These are phyloP conservation scores for Dillenia suffruticosa DNA, from an alignment of 164 flowering plant genomes.

Conservation along the genomic window DNA sequence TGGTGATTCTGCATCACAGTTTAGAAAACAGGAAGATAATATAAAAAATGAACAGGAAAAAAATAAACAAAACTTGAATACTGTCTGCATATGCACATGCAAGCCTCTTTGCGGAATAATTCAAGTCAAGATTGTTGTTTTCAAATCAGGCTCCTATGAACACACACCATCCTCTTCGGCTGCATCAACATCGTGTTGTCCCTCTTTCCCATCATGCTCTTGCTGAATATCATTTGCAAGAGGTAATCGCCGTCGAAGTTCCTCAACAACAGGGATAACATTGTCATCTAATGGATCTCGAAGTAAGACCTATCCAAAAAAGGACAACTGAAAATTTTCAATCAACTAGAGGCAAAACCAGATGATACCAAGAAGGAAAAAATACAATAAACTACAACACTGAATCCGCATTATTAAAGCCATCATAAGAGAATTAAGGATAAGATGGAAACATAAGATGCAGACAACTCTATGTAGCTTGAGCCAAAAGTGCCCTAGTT, in stretches of 20 bases:
- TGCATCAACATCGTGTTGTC: constrained; percentile 53
- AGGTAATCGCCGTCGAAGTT: constrained; percentile 76
- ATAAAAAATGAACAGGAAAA: neutral
- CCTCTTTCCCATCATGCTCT: constrained; percentile 52
- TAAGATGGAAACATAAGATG: too few relatives aligned
- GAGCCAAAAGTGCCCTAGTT: too few relatives aligned
- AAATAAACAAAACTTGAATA: neutral
- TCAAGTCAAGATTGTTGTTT: too few relatives aligned
- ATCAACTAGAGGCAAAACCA: too few relatives aligned
- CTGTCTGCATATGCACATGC: too few relatives aligned
- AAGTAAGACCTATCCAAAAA: constrained; percentile 61
- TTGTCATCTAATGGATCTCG: constrained; percentile 85
- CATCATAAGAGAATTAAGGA: too few relatives aligned
- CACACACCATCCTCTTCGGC: constrained; percentile 70
- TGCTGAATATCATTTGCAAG: constrained; percentile 25
- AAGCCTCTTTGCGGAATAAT: too few relatives aligned
- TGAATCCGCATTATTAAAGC: too few relatives aligned
- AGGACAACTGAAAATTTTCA: constrained; percentile 2
- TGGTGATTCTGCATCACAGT: constrained; percentile 66
- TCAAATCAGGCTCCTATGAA: too few relatives aligned
- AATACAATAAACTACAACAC: neutral
- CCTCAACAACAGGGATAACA: constrained; percentile 84
- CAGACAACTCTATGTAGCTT: too few relatives aligned
- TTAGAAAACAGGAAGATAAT: neutral
- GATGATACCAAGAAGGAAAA: neutral